A percentile compares a stretch with the other conserved stretches of the same genome.
phyloP scores from a whole-genome alignment of 192 early-diverging fungal species.

The Coemansia sp. region DNA sequence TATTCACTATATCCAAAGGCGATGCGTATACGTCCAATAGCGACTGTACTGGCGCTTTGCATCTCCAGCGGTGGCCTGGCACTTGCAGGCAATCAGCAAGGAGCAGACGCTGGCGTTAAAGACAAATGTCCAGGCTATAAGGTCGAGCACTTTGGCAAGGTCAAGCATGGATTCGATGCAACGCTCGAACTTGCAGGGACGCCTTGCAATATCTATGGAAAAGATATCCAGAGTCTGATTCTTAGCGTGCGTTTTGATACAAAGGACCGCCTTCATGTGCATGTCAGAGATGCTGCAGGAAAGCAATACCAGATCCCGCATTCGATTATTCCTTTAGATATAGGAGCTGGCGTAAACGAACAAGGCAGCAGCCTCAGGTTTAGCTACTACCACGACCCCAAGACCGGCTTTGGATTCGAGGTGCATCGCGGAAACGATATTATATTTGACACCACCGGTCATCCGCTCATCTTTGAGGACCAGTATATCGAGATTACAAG shows the following conservation, averaged over 20 bases:
- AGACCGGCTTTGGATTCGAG: conserved; percentile 39
- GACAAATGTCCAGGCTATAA: conserved; percentile 27
- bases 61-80: no score
- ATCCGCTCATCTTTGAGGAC: conserved; percentile 62
- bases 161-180: conserved; percentile 15
- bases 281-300: conserved; percentile 36
- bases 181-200: conserved; percentile 21
- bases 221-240: conserved; percentile 41
- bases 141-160: conserved; percentile 1
- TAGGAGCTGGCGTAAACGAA: conserved; percentile 8
- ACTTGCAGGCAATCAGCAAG: background rate
- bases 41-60: no score
- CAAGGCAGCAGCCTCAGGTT: conserved; percentile 17
- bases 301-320: conserved; percentile 54
- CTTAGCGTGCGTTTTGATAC: conserved; percentile 59
- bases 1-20: no score
- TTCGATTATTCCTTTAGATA: conserved; percentile 25
- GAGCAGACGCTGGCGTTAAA: background rate
- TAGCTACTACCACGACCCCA: conserved; percentile 9
- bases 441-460: conserved; percentile 37
- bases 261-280: conserved; percentile 55
- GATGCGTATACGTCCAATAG: no score
- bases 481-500: conserved; percentile 68
- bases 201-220: conserved; percentile 46
- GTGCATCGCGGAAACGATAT: conserved; percentile 22